Evolutionary conservation across 345 rosid genomes (phyloP).

Genomic region (Citropsis articulata): DNA sequence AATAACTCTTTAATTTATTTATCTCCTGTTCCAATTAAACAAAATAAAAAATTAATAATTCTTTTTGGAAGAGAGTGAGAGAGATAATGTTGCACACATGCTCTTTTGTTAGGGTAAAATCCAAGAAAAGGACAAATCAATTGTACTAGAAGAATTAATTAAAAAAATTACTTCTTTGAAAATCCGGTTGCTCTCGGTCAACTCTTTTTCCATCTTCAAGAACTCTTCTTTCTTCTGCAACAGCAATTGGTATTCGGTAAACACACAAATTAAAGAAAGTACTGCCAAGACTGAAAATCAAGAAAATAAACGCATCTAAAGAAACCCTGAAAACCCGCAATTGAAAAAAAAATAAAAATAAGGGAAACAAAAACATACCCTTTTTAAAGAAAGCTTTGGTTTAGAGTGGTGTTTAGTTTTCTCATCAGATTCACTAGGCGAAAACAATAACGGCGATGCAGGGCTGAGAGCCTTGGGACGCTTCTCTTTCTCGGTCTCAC

Average conservation of each 20-base stretch:
- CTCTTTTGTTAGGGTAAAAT: background rate
- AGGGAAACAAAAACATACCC: conserved; percentile 11
- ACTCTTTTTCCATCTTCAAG: conserved; percentile 7
- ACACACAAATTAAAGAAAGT: background rate
- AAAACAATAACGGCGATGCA: conserved; percentile 34
- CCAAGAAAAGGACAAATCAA: conserved; percentile 14
- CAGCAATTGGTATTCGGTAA: background rate
- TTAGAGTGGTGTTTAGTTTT: conserved; percentile 19
- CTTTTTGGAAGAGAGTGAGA: background rate
- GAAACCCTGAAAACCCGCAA: background rate
- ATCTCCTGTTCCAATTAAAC: conserved; percentile 29
- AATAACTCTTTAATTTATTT: background rate
- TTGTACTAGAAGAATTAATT: background rate
- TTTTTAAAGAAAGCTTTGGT: conserved; percentile 20
- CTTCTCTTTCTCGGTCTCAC: conserved; percentile 14
- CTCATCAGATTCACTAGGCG: conserved; percentile 38
- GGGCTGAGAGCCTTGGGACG: conserved; percentile 31
- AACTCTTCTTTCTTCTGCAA: conserved; percentile 29
- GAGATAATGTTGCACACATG: background rate
- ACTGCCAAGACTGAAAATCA: background rate
- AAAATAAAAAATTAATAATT: background rate
- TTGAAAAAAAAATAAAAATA: background rate
- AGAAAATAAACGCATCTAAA: background rate
- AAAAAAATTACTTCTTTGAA: conserved; percentile 18
- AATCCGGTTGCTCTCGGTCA: conserved; percentile 5